A percentile compares a stretch with the other conserved stretches of the same genome.
phyloP scores from a whole-genome alignment of 345 rosid species.

The Toxicodendron radicans region DNA sequence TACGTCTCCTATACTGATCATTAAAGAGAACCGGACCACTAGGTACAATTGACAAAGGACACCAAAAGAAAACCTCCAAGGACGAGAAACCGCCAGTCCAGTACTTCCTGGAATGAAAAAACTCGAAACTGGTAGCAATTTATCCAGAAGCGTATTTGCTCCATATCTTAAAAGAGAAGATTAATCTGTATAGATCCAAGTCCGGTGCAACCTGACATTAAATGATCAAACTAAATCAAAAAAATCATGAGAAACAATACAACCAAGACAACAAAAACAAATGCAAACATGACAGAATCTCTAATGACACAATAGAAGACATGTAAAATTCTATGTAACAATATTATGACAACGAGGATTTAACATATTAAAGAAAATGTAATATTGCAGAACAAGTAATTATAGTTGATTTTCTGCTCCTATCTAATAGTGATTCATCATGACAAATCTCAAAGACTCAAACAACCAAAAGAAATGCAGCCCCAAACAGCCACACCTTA shows the following conservation, averaged over 20 bases:
- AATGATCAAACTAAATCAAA: constrained; percentile 13
- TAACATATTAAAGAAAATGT: background rate
- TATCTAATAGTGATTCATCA: too few species aligned
- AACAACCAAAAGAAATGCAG: too few species aligned
- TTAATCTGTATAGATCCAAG: constrained; percentile 44
- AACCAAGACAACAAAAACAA: background rate
- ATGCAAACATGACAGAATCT: background rate
- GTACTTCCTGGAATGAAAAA: constrained; percentile 80
- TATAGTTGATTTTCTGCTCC: too few species aligned
- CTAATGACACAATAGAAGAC: background rate
- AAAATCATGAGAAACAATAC: background rate
- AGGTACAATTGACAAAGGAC: constrained; percentile 92
- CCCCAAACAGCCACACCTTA: too few species aligned
- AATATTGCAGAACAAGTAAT: background rate
- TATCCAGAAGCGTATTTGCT: constrained; percentile 55
- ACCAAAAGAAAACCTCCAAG: constrained; percentile 70
- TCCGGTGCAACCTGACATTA: constrained; percentile 48
- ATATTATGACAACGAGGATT: background rate
- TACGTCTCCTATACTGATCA: constrained; percentile 50
- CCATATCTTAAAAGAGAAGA: constrained; percentile 63
- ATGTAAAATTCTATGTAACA: background rate
- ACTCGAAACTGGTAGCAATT: constrained; percentile 55
- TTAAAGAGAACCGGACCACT: constrained; percentile 43
- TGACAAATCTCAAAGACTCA: too few species aligned
- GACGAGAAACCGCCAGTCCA: constrained; percentile 80